These are phyloP conservation scores for Marasmius sp. DNA, from an alignment of 1,284 basidiomycete genomes.

Conservation along the genomic window DNA sequence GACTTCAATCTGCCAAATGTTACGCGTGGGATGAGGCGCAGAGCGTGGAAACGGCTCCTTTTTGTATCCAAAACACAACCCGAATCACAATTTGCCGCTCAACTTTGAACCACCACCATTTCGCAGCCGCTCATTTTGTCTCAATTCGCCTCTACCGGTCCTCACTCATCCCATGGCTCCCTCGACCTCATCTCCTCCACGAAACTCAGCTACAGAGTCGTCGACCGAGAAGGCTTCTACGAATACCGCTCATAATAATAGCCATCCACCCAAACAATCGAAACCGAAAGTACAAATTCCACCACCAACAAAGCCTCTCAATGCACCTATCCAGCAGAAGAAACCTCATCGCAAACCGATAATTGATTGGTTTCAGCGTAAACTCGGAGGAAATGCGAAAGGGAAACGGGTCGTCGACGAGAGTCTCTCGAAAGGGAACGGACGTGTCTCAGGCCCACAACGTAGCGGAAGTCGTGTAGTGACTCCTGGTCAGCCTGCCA, in stretches of 20 bases:
- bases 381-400: constrained; percentile 70
- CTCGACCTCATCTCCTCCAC: neutral
- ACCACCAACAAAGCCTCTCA: neutral
- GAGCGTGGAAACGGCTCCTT: neutral
- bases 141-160: no score
- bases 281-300: neutral
- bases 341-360: constrained; percentile 78
- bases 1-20: no score
- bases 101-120: neutral
- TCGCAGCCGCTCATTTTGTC: neutral
- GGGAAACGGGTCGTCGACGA: constrained; percentile 32
- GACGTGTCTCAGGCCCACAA: constrained; percentile 25
- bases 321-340: constrained; percentile 41
- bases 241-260: neutral
- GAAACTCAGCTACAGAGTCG: neutral
- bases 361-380: constrained; percentile 90
- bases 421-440: constrained; percentile 28
- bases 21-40: no score
- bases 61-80: neutral
- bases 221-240: neutral
- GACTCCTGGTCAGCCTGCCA: constrained; percentile 25
- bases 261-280: neutral
- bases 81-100: neutral
- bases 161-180: neutral
- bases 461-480: constrained; percentile 36